Evolutionary conservation across 2,329 filamentous ascomycete genomes (phyloP).

Genomic region (Coniosporium tulheliwenetii): DNA sequence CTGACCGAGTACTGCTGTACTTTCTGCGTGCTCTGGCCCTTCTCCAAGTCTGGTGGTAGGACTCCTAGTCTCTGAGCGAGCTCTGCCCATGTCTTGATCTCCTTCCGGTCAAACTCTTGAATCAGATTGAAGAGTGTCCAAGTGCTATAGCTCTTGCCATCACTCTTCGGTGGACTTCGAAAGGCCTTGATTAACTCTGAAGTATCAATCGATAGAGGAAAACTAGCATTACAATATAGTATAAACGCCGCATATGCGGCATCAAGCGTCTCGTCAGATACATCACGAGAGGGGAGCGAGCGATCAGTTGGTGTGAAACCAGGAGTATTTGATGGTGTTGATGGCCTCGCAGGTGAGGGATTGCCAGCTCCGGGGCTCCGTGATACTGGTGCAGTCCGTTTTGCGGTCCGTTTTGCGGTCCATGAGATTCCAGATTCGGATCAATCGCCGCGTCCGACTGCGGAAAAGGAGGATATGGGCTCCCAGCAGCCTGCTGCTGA

Average conservation of each 20-base stretch:
- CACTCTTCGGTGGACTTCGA: constrained; percentile 66
- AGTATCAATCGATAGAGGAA: constrained; percentile 55
- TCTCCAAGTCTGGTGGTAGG: constrained; percentile 64
- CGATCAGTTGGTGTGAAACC: constrained; percentile 29
- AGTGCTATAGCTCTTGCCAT: constrained; percentile 71
- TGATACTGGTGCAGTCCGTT: no score
- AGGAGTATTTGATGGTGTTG: background rate
- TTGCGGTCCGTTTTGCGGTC: no score
- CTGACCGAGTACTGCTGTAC: constrained; percentile 89
- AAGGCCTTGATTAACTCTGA: constrained; percentile 60
- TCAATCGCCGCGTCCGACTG: no score
- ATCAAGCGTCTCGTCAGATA: constrained; percentile 58
- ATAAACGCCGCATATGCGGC: constrained; percentile 76
- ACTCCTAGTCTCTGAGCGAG: constrained; percentile 77
- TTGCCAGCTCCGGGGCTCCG: no score
- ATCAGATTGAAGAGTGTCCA: constrained; percentile 67
- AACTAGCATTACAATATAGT: constrained; percentile 76
- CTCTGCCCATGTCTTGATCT: constrained; percentile 88
- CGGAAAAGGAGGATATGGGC: no score
- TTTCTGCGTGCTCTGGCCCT: constrained; percentile 82
- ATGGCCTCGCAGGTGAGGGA: no score
- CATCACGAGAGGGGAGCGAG: constrained; percentile 47
- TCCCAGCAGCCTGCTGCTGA: no score
- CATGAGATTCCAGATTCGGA: no score
- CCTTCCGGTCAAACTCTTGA: constrained; percentile 58